These are phyloP conservation scores for Multifurca ochricompacta DNA, from an alignment of 768 basidiomycete species.

Conservation along the genomic window DNA sequence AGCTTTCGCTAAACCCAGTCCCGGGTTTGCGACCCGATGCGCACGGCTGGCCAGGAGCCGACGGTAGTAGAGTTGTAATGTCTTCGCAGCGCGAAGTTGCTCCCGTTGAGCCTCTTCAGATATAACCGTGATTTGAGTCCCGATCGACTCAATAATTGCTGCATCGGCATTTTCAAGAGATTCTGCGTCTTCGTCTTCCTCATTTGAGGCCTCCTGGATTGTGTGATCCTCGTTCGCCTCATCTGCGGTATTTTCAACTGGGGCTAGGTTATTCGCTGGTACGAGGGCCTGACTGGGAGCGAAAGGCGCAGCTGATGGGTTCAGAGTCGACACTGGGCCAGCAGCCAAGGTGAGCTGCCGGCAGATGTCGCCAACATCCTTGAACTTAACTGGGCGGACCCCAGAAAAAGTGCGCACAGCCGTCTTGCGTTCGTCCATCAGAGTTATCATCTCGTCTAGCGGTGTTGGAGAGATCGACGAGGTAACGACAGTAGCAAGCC, in stretches of 20 bases:
- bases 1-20: slow-evolving; percentile 7
- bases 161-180: not conserved
- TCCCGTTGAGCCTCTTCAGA: not conserved
- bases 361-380: not conserved
- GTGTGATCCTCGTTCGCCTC: not conserved
- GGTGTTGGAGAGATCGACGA: slow-evolving; percentile 6
- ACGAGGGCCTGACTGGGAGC: not conserved
- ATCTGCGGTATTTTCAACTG: not conserved
- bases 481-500: not conserved
- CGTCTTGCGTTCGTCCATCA: not conserved
- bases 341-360: slow-evolving; percentile 8
- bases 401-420: not conserved
- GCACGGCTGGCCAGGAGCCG: slow-evolving; percentile 1
- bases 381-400: slow-evolving; percentile 5
- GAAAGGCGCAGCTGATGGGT: slow-evolving; percentile 9
- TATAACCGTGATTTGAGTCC: not conserved
- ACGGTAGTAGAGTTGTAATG: slow-evolving; percentile 6
- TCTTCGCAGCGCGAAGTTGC: slow-evolving; percentile 2
- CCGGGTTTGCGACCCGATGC: not conserved
- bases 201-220: not conserved
- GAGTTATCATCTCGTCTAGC: slow-evolving; percentile 14
- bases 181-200: slow-evolving; percentile 17
- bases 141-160: slow-evolving; percentile 7
- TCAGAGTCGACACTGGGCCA: slow-evolving; percentile 1
- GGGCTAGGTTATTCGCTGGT: not conserved